Percentiles rank a stretch among this genome's conserved stretches.
Evolutionary conservation across 2,329 filamentous ascomycete species (phyloP).

Genomic region (Chrysoporthe cubensis): DNA sequence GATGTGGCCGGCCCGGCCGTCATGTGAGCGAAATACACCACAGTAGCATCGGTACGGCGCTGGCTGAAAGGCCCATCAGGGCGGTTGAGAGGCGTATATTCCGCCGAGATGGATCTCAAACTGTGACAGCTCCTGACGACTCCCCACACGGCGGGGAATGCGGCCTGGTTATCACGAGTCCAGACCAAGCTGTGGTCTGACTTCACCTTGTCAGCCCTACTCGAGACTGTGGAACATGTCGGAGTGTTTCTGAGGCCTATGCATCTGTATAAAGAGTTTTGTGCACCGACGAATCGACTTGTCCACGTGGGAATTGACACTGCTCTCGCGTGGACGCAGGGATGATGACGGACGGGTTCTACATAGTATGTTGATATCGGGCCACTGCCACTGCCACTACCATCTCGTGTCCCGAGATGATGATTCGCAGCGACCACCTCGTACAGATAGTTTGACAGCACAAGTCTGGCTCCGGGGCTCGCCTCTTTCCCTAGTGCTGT

Average conservation of each 20-base stretch:
- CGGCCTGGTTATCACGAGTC: not conserved
- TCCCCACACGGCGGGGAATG: slow-evolving; percentile 10
- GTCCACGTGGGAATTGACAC: not conserved
- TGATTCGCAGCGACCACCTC: not conserved
- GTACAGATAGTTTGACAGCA: not conserved
- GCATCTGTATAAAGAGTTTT: not conserved
- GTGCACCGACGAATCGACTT: not conserved
- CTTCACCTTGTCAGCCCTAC: not conserved
- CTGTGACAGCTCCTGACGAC: slow-evolving; percentile 15
- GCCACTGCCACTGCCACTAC: not conserved
- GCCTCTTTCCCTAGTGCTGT: not conserved
- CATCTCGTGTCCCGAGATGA: not conserved
- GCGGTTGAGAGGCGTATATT: not conserved
- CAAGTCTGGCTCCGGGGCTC: not conserved
- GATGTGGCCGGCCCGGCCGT: not conserved
- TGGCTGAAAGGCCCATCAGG: not conserved
- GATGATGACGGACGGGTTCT: not conserved
- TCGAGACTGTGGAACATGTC: not conserved
- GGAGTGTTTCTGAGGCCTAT: not conserved
- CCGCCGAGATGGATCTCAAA: not conserved
- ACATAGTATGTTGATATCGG: not conserved
- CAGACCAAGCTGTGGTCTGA: slow-evolving; percentile 7
- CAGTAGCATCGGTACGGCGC: not conserved
- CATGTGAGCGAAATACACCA: not conserved
- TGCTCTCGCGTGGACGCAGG: slow-evolving; percentile 9